A percentile compares a stretch with the other conserved stretches of the same genome.
Evolutionary conservation across 2,329 filamentous ascomycete genomes (phyloP).

Genomic region (Fusarium torreyae): DNA sequence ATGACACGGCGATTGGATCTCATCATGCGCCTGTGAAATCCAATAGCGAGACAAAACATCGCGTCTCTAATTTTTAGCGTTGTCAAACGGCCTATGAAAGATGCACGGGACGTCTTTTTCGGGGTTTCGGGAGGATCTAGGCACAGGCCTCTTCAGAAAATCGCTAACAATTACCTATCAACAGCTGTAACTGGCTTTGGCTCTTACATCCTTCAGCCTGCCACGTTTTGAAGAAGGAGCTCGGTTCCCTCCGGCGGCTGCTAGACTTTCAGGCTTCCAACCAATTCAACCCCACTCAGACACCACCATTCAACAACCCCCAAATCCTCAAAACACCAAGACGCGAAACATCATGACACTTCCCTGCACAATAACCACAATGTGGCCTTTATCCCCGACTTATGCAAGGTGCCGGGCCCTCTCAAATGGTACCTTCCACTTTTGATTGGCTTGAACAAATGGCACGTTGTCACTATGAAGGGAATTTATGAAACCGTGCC

Average conservation of each 20-base stretch:
- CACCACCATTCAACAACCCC: conserved; percentile 19
- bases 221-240: conserved; percentile 37
- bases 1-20: conserved; percentile 32
- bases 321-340: conserved; percentile 43
- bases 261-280: conserved; percentile 9
- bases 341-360: conserved; percentile 40
- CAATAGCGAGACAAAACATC: conserved; percentile 20
- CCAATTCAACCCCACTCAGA: conserved; percentile 31
- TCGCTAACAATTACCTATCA: conserved; percentile 26
- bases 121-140: conserved; percentile 26
- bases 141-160: conserved; percentile 8
- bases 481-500: conserved; percentile 42
- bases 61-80: conserved; percentile 13
- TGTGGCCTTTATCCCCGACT: conserved; percentile 14
- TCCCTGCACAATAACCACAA: conserved; percentile 23
- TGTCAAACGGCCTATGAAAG: conserved; percentile 2
- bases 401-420: conserved; percentile 26
- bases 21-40: conserved; percentile 30
- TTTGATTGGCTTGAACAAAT: conserved; percentile 32
- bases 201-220: conserved; percentile 25
- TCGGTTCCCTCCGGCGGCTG: conserved; percentile 47
- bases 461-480: conserved; percentile 17
- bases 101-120: conserved; percentile 24
- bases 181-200: conserved; percentile 21
- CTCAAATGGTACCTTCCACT: conserved; percentile 11